These are phyloP conservation scores for Acacia pycnantha DNA, from an alignment of 331 rosid genomes.

Conservation along the genomic window DNA sequence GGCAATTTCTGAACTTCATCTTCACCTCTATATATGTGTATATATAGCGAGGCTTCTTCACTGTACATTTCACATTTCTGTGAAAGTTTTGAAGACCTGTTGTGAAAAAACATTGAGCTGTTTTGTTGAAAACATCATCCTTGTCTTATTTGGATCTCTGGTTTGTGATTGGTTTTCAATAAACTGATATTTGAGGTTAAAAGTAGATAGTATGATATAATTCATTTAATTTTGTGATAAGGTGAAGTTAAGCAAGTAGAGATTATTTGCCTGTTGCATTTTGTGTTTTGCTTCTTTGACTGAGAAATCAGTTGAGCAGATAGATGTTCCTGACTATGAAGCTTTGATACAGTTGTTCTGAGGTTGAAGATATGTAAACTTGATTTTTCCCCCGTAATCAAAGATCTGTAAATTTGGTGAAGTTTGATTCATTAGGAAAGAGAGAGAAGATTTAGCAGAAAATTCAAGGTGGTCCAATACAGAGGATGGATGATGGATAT, in stretches of 20 bases:
- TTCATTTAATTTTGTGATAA: neutral
- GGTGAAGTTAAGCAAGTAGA: constrained; percentile 2
- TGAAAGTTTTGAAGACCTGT: neutral
- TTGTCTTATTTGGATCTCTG: neutral
- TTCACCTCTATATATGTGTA: neutral
- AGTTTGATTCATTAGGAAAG: neutral
- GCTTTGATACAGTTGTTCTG: neutral
- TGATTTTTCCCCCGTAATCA: too few species aligned
- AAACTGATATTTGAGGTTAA: neutral
- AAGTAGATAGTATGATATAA: neutral
- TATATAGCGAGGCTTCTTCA: neutral
- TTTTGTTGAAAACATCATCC: neutral
- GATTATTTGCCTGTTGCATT: neutral
- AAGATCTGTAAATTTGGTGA: neutral
- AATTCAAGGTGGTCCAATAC: neutral
- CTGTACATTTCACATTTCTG: constrained; percentile 13
- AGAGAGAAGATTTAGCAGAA: neutral
- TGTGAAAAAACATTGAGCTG: neutral
- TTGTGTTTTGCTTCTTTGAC: neutral
- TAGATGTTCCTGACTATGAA: neutral
- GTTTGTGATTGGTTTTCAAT: neutral
- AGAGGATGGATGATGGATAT: neutral
- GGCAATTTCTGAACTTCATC: neutral
- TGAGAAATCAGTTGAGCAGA: neutral
- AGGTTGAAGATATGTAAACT: too few species aligned